Evolutionary conservation across 495 filamentous ascomycete species (phyloP), one percentile per base, ranked within the genome.

Genomic region (Penicillium canescens): DNA sequence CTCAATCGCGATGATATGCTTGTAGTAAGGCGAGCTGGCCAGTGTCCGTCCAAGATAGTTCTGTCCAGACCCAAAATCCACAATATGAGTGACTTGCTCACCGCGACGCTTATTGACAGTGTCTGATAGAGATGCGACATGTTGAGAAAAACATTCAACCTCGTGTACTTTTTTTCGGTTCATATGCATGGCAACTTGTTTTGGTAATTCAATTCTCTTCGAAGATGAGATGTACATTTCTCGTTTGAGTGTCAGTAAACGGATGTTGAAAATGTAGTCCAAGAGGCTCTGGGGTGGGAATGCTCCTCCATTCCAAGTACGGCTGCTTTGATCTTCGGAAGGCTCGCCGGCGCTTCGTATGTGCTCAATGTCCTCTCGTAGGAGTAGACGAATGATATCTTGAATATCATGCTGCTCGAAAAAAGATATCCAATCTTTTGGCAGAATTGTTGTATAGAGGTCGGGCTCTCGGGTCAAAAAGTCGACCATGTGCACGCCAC

Each of bases 31-130:
- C 43, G 84, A 78, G 54, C 85, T 88, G 11, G 94, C 92, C 38
- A 98, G 72, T 1, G 90, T 87, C 41, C 94, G 83, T 9, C 94
- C 92, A 2, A 98, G 83, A 64, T 98, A 98, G 60, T 95, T 97
- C 65, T 97, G 94, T 0, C 94, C 94, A 46, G 90, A 95, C 21
- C 94, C 94, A 68, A 96, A 96, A 71, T 98, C 94, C 52, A 98
- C 84, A 51, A 97, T 82, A 75, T 98, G 92, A 2, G 90, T 90
- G 43, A 96, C 86, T 16, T 75, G 60, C 38, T 75, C 70, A 20
- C 70, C 71, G 20, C 65, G 70, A 54, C 82, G 78, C 37, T 77
- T 66, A 7, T 78, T 70, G 44, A 90, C 83, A 42, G 84, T 80
- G 4, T 75, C 74, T 41, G 70, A 68, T 14, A 79, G 66, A 33